A percentile compares a stretch with the other conserved stretches of the same genome.
Conservation (phyloP, 1,284 basidiomycete species). For the Moniliophthora roreri region DNA sequence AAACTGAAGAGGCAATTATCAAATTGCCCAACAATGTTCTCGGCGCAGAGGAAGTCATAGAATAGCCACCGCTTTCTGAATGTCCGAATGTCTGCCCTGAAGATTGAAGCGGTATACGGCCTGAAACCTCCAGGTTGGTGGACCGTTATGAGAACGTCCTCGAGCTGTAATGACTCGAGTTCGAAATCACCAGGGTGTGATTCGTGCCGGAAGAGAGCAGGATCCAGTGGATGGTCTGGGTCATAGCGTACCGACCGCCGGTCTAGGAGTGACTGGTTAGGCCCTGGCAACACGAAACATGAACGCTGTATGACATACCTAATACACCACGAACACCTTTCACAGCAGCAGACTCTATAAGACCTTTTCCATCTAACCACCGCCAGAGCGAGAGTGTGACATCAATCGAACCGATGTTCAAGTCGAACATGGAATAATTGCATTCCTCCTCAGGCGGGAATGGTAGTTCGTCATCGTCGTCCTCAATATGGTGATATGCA, state of each 20-base stretch:
- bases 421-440: slow-evolving; percentile 87
- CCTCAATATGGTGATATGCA: slow-evolving; percentile 56
- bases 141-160: slow-evolving; percentile 93
- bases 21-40: slow-evolving; percentile 95
- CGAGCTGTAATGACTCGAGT: slow-evolving; percentile 84
- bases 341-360: slow-evolving; percentile 88
- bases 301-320: slow-evolving; percentile 48
- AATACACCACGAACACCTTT: slow-evolving; percentile 94
- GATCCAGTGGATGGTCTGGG: slow-evolving; percentile 74
- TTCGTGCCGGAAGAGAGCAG: slow-evolving; percentile 77
- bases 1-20: slow-evolving; percentile 98
- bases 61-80: slow-evolving; percentile 96
- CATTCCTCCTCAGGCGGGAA: slow-evolving; percentile 41
- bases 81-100: slow-evolving; percentile 85
- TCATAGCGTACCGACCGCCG: slow-evolving; percentile 91
- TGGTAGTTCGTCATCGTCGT: slow-evolving; percentile 46
- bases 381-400: slow-evolving; percentile 91
- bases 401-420: slow-evolving; percentile 93
- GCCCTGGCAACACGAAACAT: neutral
- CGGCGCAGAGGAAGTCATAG: slow-evolving; percentile 89
- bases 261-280: slow-evolving; percentile 48
- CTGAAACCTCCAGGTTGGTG: slow-evolving; percentile 93
- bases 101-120: slow-evolving; percentile 94
- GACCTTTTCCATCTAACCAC: slow-evolving; percentile 96
- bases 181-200: slow-evolving; percentile 87